Conservation (phyloP, 2,329 filamentous ascomycete genomes). For the Arthrobotrys sinensis region DNA sequence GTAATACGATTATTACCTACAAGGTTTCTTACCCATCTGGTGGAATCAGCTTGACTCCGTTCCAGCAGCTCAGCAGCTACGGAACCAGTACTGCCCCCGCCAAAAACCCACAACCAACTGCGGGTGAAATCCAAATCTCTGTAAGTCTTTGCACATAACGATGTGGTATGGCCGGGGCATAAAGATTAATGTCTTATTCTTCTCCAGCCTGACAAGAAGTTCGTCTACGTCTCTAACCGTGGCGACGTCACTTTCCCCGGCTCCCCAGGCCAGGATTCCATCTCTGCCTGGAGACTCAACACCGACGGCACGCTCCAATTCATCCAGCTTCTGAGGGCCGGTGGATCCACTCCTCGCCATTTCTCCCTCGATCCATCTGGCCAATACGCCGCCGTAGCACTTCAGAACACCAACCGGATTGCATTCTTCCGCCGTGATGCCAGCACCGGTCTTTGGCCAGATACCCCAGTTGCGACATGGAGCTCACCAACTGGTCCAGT, state of each 20-base stretch:
- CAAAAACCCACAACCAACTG: constrained; percentile 66
- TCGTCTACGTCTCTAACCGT: constrained; percentile 79
- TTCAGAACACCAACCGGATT: constrained; percentile 76
- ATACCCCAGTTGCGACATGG: constrained; percentile 41
- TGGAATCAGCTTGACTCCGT: constrained; percentile 63
- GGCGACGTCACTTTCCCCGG: constrained; percentile 73
- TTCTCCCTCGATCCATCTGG: constrained; percentile 78
- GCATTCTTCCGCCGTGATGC: constrained; percentile 76
- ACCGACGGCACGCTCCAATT: constrained; percentile 73
- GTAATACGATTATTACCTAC: constrained; percentile 74
- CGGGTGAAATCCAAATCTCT: constrained; percentile 74
- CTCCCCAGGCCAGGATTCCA: constrained; percentile 73
- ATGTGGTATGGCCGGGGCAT: neutral
- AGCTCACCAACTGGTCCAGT: constrained; percentile 30
- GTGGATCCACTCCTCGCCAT: constrained; percentile 77
- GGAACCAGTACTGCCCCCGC: constrained; percentile 52
- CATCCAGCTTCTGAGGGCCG: constrained; percentile 74
- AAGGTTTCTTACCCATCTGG: constrained; percentile 71
- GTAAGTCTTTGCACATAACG: constrained; percentile 68
- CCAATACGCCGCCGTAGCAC: constrained; percentile 76
- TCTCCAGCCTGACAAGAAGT: constrained; percentile 73
- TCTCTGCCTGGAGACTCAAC: constrained; percentile 76
- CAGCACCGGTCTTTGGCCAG: constrained; percentile 70
- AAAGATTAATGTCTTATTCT: constrained; percentile 29
- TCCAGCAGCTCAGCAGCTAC: constrained; percentile 71